Conservation (phyloP, 140 eudicot species). For the Erigeron philadelphicus region DNA sequence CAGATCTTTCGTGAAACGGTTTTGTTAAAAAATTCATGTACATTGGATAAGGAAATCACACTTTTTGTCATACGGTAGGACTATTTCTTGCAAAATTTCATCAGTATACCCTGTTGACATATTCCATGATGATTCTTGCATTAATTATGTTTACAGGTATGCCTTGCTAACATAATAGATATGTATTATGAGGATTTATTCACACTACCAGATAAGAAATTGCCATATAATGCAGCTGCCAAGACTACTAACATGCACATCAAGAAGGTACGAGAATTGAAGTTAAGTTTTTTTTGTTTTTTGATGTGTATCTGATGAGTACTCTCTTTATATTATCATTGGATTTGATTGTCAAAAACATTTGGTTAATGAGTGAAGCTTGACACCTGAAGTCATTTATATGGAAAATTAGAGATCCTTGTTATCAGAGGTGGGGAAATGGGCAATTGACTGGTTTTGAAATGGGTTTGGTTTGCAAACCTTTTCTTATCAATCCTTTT, state of each 20-base stretch:
- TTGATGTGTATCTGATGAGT: constrained; percentile 1
- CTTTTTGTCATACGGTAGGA: background rate
- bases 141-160: constrained; percentile 50
- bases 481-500: background rate
- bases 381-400: background rate
- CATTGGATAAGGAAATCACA: constrained; percentile 2
- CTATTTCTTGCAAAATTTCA: background rate
- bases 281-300: constrained; percentile 5
- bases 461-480: too few relatives aligned
- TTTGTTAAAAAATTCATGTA: constrained; percentile 7
- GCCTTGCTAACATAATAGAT: constrained; percentile 70
- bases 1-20: constrained; percentile 8
- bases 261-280: constrained; percentile 46
- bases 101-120: background rate
- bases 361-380: background rate
- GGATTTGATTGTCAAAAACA: background rate
- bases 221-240: constrained; percentile 44
- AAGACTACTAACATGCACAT: constrained; percentile 40
- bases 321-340: background rate
- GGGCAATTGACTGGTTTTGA: background rate
- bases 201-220: constrained; percentile 67
- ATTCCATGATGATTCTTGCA: background rate
- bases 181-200: constrained; percentile 86
- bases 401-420: background rate
- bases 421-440: background rate